Conservation (phyloP, 2,329 filamentous ascomycete genomes). For the Penicillium nordicum region DNA sequence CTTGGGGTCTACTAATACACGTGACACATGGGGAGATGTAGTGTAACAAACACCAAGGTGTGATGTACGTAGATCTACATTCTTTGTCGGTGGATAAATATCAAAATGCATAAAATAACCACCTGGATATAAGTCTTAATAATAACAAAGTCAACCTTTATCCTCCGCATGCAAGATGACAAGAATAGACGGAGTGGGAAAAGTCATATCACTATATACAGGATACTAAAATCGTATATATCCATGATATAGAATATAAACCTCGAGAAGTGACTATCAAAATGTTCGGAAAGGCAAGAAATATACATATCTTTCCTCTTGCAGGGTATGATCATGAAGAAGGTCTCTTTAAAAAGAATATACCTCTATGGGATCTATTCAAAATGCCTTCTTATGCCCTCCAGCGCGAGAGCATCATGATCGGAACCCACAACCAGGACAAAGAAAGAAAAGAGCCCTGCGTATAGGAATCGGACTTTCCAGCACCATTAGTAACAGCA, state of each 20-base stretch:
- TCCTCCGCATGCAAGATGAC: neutral
- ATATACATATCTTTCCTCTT: neutral
- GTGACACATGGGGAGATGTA: no score
- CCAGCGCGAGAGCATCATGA: conserved; percentile 5
- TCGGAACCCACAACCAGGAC: conserved; percentile 3
- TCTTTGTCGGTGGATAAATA: no score
- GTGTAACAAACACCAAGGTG: no score
- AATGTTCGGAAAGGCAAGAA: neutral
- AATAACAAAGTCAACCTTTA: no score
- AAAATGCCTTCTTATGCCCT: neutral
- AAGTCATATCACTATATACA: neutral
- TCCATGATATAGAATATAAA: neutral
- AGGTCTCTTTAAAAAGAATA: neutral
- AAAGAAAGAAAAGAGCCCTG: neutral
- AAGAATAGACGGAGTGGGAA: neutral
- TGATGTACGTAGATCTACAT: no score
- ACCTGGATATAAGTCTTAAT: no score
- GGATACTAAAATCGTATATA: neutral
- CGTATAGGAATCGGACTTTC: neutral
- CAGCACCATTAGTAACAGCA: neutral
- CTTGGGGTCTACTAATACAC: no score
- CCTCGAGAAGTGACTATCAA: neutral
- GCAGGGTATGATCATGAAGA: neutral
- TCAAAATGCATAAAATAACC: no score
- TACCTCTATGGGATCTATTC: no score